Evolutionary conservation across 371 early-diverging fungal genomes (phyloP), one percentile per base, ranked within the genome.

Genomic region (Mortierella sp.): DNA sequence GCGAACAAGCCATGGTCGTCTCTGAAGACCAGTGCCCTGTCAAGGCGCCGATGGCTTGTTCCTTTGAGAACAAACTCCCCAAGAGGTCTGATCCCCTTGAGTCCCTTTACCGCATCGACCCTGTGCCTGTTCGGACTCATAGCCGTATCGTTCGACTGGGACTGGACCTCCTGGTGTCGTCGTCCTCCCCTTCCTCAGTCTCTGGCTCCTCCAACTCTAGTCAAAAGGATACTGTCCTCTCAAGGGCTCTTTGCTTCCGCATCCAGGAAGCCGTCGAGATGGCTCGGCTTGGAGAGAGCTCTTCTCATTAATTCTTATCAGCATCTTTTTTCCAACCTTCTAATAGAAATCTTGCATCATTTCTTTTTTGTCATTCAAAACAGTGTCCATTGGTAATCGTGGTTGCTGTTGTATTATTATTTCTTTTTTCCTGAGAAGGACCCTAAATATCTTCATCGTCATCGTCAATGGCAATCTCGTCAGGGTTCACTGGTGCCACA

Each of bases 401-500:
- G 6, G 43, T 6, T 16, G 21, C 9, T 46, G 10, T 64, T 31
- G 37, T 64, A 37, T 64, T 64, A 64, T 37, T 64, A 3, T 34
- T 31, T 55, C n/a, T n/a, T 64, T 64, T 14, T 64, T 34, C 14
- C 14, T 57, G 26, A 14, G 24, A 46, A 8, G 48, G 34, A 59
- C 24, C 71, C 61, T 72, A 82, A 69, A 82, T 64, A 61, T 88
- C 88, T n/a, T 87, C 88, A 53, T 86, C 88, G 69, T 84, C 48
- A 13, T 46, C 84, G 37, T 86, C 88, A 73, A 88, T 88, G 0
- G 82, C 71, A 57, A 88, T 88, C 75, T 88, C 88, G 71, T 88
- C 88, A 43, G 88, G 88, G 34, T 88, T 88, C 24, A 77, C 69
- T 48, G 78, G 78, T 40, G 73, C 84, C 34, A 59, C 76, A 5